phyloP scores from a whole-genome alignment of 768 basidiomycete genomes.

The Suillus ampliporus region DNA sequence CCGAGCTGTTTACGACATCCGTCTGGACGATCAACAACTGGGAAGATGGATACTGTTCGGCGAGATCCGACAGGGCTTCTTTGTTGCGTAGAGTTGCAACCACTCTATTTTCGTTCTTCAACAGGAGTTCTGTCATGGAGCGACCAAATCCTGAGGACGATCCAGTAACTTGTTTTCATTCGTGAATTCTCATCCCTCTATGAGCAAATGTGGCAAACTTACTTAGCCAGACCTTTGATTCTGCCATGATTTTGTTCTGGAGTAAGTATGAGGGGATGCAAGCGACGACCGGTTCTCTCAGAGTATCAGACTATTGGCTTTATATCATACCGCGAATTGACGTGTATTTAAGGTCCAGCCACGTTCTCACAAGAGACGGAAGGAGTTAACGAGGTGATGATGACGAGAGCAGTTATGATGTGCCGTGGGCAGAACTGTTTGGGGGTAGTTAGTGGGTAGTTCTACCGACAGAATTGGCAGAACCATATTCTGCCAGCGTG shows the following conservation, averaged over 20 bases:
- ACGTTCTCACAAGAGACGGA: too few species aligned
- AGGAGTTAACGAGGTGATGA: too few species aligned
- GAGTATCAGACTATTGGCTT: neutral
- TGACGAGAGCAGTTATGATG: too few species aligned
- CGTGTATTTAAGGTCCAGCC: too few species aligned
- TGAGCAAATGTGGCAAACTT: neutral
- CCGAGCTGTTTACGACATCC: slow-evolving; percentile 35
- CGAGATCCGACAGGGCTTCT: slow-evolving; percentile 20
- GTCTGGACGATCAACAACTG: slow-evolving; percentile 31
- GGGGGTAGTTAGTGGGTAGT: too few species aligned
- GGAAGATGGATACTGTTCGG: slow-evolving; percentile 16
- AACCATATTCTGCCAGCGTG: too few species aligned
- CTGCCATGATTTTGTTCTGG: slow-evolving; percentile 12
- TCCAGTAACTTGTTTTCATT: slow-evolving; percentile 38
- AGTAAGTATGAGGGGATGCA: neutral
- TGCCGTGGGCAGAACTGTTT: too few species aligned
- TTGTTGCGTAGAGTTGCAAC: slow-evolving; percentile 48
- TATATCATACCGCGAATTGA: too few species aligned
- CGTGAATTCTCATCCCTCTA: neutral
- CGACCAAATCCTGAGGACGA: slow-evolving; percentile 43
- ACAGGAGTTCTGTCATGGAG: slow-evolving; percentile 32
- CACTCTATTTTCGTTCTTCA: slow-evolving; percentile 40
- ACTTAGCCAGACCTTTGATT: slow-evolving; percentile 26
- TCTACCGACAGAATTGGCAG: too few species aligned
- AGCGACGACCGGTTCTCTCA: neutral